phyloP scores from a whole-genome alignment of 495 filamentous ascomycete genomes.

The Trichoderma reesei region DNA sequence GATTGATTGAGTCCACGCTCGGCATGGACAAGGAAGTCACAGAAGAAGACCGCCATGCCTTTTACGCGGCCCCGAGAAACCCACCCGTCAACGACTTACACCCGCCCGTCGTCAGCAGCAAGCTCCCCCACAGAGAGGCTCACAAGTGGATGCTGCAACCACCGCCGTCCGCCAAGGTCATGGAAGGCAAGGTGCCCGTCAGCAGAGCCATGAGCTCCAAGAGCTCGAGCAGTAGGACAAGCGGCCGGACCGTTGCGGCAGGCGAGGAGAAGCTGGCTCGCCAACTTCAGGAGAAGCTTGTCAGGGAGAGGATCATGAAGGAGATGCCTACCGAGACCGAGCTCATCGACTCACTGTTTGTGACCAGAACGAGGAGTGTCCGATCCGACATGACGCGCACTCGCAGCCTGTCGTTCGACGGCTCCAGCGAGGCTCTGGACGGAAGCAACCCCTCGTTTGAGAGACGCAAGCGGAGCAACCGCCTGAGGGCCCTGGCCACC shows the following conservation, averaged over 20 bases:
- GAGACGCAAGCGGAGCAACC: not conserved
- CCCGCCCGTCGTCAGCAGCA: constrained; percentile 73
- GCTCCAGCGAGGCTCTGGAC: constrained; percentile 19
- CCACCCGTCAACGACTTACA: constrained; percentile 81
- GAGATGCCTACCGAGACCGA: constrained; percentile 21
- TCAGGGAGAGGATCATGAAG: constrained; percentile 30
- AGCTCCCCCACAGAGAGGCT: constrained; percentile 53
- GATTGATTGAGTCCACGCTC: constrained; percentile 35
- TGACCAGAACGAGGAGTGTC: constrained; percentile 13
- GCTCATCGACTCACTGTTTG: constrained; percentile 17
- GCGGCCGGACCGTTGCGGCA: constrained; percentile 15
- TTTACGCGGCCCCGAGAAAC: constrained; percentile 57
- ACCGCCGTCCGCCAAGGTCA: constrained; percentile 71
- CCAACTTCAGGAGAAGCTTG: constrained; percentile 16
- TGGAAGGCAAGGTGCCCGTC: constrained; percentile 66
- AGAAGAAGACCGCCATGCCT: constrained; percentile 34
- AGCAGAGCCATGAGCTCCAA: constrained; percentile 47
- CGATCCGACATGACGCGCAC: constrained; percentile 21
- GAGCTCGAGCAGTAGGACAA: constrained; percentile 30
- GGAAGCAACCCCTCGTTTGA: not conserved
- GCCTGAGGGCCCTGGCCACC: not conserved
- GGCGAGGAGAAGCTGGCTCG: not conserved
- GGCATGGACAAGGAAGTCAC: constrained; percentile 31
- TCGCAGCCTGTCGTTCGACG: constrained; percentile 27
- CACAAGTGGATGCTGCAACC: constrained; percentile 88